Base-by-base conservation (phyloP, 208 protist genomes). In the Trypanosoma vivax region DNA sequence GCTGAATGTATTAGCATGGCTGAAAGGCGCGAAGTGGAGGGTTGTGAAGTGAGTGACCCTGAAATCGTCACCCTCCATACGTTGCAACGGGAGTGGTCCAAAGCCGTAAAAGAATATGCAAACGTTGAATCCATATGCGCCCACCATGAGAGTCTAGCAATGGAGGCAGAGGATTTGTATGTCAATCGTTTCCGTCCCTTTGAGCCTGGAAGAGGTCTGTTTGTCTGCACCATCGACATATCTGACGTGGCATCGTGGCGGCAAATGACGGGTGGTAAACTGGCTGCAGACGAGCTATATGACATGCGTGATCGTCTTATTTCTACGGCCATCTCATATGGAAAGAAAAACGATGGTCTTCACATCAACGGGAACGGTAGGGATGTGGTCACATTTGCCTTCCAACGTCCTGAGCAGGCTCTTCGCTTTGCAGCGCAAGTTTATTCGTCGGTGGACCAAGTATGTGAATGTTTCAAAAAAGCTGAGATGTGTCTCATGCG, bases 351-450 rank as follows among this genome's bases (percentile, higher is more conserved):
- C 58, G 76, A 80, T 31, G 87, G 83, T 21, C 77, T 94, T 49
- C 51, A 86, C 33, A 82, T 94, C 68, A 89, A 83, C 58, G 82
- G 83, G 53, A 89, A 94, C 65, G 57, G 75, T 39, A 59, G 50
- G 1, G 80, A 89, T 42, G 62, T 94, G 9, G 86, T 91, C 50
- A 86, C 73, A 13, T 94, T 89, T 69, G 80, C 81, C 5, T 94
- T 90, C 57, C 80, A 76, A 25, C 75, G 76, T 40, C 73, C 84
- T 29, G 79, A 88, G 52, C 65, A 90, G 58, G 87, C 62, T 23
- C 69, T 94, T 5, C 67, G 68, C 4, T 94, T 94, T 51, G 63
- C 81, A 3, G 68, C 82, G 3, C 66, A 88, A 14, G 71, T 88
- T 0, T 93, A 93, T 53, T 79, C 81, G 39, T 50, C 60, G 19